Evolutionary conservation across 495 filamentous ascomycete genomes (phyloP), one percentile per base, ranked within the genome.

Genomic region (Collariella sp.): DNA sequence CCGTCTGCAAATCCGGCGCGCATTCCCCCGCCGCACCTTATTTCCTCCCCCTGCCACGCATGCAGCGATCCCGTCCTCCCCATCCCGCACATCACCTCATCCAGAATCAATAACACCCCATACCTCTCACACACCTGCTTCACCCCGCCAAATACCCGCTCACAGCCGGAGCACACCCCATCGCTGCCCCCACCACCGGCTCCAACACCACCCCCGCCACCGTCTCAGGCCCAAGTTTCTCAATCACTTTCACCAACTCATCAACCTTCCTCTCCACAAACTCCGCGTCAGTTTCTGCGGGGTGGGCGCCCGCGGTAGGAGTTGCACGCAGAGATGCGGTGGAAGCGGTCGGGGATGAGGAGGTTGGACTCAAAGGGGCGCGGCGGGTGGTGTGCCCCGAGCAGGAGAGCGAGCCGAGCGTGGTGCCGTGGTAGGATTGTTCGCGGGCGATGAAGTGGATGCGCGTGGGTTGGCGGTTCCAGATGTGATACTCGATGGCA

Each of bases 1-100:
- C 75, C 0, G 80, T 79, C 61, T 83, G 77, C n/a, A 88, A 68
- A 60, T 87, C 84, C 0, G 83, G 83, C 0, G 77, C 72, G 12
- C 82, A 67, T 42, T 47, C 13, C 0, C 76, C 72, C 10, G 79
- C 67, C 45, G 38, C n/a, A 16, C 42, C 34, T 41, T 80, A 38
- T 41, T 42, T 83, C 70, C 22, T 31, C 24, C 2, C 35, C 23
- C 38, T 54, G 45, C 78, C 82, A 88, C 1, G 78, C 81, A 52
- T 85, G 82, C 9, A 82, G 56, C 3, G 73, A 79, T 0, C 84
- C 84, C 19, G 73, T 75, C 1, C 83, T 70, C 1, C 83, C 83
- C 76, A 84, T 84, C 0, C 84, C 86, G 62, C 82, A 81, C 86
- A 90, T 89, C 23, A 89, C 76, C 57, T 90, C 86, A 58, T 90